Evolutionary conservation across 345 rosid genomes (phyloP).

Genomic region (Psidium friedrichsthalianum): DNA sequence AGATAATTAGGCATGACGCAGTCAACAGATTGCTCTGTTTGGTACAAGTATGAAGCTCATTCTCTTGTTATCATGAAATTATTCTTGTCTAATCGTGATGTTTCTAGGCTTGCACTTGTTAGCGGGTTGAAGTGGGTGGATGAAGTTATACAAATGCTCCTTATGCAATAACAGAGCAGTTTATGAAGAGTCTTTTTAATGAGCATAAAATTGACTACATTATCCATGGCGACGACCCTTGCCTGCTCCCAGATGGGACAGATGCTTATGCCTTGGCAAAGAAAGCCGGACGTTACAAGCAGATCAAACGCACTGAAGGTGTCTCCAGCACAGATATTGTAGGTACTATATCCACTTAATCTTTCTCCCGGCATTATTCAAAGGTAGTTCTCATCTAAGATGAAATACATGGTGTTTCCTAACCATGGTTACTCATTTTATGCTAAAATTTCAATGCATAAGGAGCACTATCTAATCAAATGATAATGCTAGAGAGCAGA

Average conservation of each 20-base stretch:
- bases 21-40: not conserved
- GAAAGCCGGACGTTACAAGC: slow-evolving; percentile 88
- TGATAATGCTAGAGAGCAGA: not conserved
- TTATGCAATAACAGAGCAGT: slow-evolving; percentile 77
- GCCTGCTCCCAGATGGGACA: slow-evolving; percentile 89
- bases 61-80: not conserved
- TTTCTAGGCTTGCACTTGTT: slow-evolving; percentile 66
- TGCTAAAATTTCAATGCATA: not conserved
- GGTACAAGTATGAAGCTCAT: not conserved
- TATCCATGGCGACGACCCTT: slow-evolving; percentile 96
- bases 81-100: not conserved
- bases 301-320: slow-evolving; percentile 96
- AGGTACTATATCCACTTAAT: slow-evolving; percentile 36
- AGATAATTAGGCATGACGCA: not conserved
- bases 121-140: slow-evolving; percentile 97
- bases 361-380: not conserved
- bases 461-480: not conserved
- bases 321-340: slow-evolving; percentile 99
- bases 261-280: slow-evolving; percentile 93
- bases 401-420: not conserved
- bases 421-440: not conserved
- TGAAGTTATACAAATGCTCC: slow-evolving; percentile 84
- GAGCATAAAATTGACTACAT: slow-evolving; percentile 82
- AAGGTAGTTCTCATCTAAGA: not conserved
- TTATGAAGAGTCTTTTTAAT: slow-evolving; percentile 70